A percentile compares a stretch with the other conserved stretches of the same genome.
Evolutionary conservation across 1,284 basidiomycete genomes (phyloP).

Genomic region (Rhodotorula sp.): DNA sequence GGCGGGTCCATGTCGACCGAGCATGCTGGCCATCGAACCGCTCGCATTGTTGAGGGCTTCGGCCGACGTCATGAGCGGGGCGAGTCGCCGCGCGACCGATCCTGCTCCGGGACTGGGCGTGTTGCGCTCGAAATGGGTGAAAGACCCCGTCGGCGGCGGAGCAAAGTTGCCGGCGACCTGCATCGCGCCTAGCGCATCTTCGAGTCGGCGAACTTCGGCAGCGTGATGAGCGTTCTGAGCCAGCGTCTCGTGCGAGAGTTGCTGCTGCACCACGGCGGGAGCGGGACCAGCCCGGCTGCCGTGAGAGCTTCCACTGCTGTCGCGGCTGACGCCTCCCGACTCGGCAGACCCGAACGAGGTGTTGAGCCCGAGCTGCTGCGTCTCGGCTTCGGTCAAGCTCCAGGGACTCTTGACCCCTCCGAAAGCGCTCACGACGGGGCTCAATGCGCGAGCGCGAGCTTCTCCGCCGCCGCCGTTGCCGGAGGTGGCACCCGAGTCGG

Average conservation of each 20-base stretch:
- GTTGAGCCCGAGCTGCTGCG: constrained; percentile 31
- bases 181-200: constrained; percentile 25
- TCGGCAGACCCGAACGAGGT: background rate
- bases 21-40: background rate
- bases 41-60: constrained; percentile 12
- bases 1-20: constrained; percentile 49
- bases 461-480: background rate
- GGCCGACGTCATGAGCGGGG: constrained; percentile 32
- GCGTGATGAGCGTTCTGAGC: background rate
- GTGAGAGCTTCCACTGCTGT: constrained; percentile 29
- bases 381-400: constrained; percentile 41
- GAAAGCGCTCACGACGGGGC: constrained; percentile 27
- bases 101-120: constrained; percentile 2
- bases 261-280: background rate
- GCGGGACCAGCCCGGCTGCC: constrained; percentile 5
- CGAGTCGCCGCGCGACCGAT: constrained; percentile 21
- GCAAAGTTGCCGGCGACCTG: constrained; percentile 5
- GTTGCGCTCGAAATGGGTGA: constrained; percentile 8
- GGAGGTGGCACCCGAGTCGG: constrained; percentile 5
- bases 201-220: constrained; percentile 15
- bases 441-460: constrained; percentile 7
- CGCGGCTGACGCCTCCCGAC: constrained; percentile 21
- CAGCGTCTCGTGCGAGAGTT: background rate
- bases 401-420: constrained; percentile 30
- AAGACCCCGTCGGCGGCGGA: background rate